Percentiles rank a stretch among this genome's conserved stretches.
Conservation (phyloP, 192 early-diverging fungal genomes). For the Phycomyces nitens region DNA sequence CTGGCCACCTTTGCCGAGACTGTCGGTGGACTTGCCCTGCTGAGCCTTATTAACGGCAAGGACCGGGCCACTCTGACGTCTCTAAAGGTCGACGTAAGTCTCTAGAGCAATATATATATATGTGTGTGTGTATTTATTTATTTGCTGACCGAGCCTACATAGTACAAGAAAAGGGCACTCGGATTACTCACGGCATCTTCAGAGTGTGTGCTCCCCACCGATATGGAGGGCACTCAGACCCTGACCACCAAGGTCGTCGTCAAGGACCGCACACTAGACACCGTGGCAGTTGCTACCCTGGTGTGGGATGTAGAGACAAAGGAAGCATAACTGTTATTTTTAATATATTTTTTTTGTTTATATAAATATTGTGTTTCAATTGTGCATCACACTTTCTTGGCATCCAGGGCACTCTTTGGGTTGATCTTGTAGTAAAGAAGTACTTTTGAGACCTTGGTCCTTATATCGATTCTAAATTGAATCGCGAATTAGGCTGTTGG, state of each 20-base stretch:
- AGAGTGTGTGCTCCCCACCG: conserved; percentile 19
- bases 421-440: too few species aligned
- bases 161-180: conserved; percentile 42
- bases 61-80: conserved; percentile 41
- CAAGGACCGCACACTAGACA: conserved; percentile 45
- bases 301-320: conserved; percentile 43
- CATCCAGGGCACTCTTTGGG: too few species aligned
- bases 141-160: not conserved
- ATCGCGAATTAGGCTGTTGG: too few species aligned
- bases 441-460: too few species aligned
- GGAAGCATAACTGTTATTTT: conserved; percentile 2
- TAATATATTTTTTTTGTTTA: not conserved
- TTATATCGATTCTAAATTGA: too few species aligned
- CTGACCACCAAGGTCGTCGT: conserved; percentile 39
- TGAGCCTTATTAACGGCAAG: conserved; percentile 38
- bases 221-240: conserved; percentile 1
- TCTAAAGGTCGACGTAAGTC: conserved; percentile 47
- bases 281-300: conserved; percentile 43
- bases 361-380: too few species aligned
- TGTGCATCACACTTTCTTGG: too few species aligned
- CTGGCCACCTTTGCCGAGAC: conserved; percentile 55
- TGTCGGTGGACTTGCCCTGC: conserved; percentile 44
- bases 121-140: too few species aligned
- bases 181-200: conserved; percentile 38
- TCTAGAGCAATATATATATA: not conserved